phyloP scores from a whole-genome alignment of 768 basidiomycete genomes.

The Leccinum aurantiacum region DNA sequence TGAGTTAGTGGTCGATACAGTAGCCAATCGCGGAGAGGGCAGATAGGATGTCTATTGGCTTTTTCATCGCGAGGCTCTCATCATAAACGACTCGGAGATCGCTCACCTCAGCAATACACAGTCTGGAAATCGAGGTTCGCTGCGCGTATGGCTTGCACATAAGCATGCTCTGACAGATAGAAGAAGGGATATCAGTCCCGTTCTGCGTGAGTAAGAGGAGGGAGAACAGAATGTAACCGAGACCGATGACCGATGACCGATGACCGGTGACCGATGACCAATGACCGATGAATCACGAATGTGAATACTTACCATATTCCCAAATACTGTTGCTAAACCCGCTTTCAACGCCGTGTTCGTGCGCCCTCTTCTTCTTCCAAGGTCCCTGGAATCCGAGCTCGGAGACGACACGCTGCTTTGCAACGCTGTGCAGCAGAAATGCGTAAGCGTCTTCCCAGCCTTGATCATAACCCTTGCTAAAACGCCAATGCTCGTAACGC shows the following conservation, averaged over 20 bases:
- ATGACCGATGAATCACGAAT: neutral
- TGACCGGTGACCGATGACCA: too few species aligned
- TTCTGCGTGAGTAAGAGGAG: neutral
- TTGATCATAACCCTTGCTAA: constrained; percentile 58
- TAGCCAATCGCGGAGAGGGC: neutral
- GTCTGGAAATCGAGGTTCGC: constrained; percentile 40
- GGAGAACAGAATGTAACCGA: neutral
- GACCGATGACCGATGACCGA: neutral
- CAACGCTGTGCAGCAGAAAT: constrained; percentile 44
- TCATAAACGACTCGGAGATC: neutral
- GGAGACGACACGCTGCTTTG: constrained; percentile 33
- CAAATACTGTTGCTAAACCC: constrained; percentile 49
- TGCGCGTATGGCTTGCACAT: constrained; percentile 51
- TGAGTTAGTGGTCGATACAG: neutral
- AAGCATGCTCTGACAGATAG: constrained; percentile 52
- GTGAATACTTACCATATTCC: constrained; percentile 54
- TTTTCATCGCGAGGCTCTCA: neutral
- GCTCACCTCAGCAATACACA: constrained; percentile 31
- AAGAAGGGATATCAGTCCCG: neutral
- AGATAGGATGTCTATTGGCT: neutral
- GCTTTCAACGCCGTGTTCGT: constrained; percentile 43
- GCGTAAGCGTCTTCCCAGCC: constrained; percentile 73
- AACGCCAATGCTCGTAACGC: constrained; percentile 65
- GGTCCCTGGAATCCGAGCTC: constrained; percentile 66
- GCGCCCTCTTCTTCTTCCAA: constrained; percentile 50